Conservation (phyloP, 257 asterid genomes). For the Cordia subcordata region DNA sequence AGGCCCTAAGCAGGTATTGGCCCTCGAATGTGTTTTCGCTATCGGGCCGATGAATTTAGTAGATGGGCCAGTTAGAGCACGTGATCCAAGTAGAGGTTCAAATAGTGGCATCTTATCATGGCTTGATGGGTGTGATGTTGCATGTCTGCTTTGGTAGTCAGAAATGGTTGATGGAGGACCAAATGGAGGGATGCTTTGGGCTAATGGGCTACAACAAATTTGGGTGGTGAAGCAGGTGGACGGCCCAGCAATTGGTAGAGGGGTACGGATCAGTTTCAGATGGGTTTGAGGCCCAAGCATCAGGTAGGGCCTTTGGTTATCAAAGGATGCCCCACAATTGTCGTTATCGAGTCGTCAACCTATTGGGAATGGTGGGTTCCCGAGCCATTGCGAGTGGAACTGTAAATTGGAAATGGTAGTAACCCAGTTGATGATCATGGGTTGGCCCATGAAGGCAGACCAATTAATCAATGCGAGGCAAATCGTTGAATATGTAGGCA, state of each 20-base stretch:
- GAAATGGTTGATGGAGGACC: constrained; percentile 41
- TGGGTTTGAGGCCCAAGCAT: constrained; percentile 49
- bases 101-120: constrained; percentile 26
- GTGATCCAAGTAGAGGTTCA: too few relatives aligned
- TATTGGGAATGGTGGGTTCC: constrained; percentile 49
- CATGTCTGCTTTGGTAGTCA: constrained; percentile 79
- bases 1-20: too few relatives aligned
- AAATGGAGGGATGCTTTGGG: constrained; percentile 57
- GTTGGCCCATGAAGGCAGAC: constrained; percentile 92
- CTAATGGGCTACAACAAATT: constrained; percentile 52
- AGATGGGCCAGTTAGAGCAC: too few relatives aligned
- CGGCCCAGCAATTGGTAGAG: constrained; percentile 41
- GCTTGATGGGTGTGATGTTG: constrained; percentile 47
- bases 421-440: constrained; percentile 51
- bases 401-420: constrained; percentile 47
- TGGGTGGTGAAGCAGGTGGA: constrained; percentile 40
- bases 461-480: constrained; percentile 51
- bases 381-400: constrained; percentile 82
- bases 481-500: constrained; percentile 41
- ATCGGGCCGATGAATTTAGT: too few relatives aligned
- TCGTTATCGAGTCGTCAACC: constrained; percentile 53
- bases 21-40: too few relatives aligned
- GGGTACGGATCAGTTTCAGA: constrained; percentile 45
- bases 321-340: constrained; percentile 64
- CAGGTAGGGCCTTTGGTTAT: constrained; percentile 39